Conservation (phyloP, 345 rosid species). For the Camelina sativa region DNA sequence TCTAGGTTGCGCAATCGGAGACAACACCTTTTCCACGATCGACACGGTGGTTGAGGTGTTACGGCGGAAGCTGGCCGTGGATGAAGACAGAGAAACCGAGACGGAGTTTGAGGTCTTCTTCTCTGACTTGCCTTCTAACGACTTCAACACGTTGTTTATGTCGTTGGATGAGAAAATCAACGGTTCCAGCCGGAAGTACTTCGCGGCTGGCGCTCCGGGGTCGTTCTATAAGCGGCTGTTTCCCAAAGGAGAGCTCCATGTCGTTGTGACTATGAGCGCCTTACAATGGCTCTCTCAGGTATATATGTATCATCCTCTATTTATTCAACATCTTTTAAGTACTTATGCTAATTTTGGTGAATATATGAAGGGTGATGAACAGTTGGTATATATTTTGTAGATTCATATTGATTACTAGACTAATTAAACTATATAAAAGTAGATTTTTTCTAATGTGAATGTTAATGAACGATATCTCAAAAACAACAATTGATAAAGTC, state of each 20-base stretch:
- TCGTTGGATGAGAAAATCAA: constrained; percentile 20
- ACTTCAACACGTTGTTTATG: constrained; percentile 55
- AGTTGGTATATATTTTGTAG: neutral
- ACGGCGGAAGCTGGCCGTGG: constrained; percentile 35
- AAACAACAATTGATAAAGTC: neutral
- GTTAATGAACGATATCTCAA: neutral
- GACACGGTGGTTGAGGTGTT: constrained; percentile 48
- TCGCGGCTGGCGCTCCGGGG: constrained; percentile 58
- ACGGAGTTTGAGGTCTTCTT: constrained; percentile 55
- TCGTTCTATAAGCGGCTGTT: constrained; percentile 59
- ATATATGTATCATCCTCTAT: neutral
- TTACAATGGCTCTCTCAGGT: constrained; percentile 69
- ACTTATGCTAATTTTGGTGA: neutral
- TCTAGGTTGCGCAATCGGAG: constrained; percentile 59
- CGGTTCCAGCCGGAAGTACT: constrained; percentile 39
- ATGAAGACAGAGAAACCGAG: constrained; percentile 4
- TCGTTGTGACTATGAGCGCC: constrained; percentile 60
- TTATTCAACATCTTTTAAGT: neutral
- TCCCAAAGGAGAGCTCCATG: constrained; percentile 55
- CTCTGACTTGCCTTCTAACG: constrained; percentile 59
- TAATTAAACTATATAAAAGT: neutral
- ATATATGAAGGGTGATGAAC: neutral
- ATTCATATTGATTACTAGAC: neutral
- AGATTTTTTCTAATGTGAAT: neutral
- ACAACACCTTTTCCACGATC: constrained; percentile 50